These are phyloP conservation scores for Aspergillus sp. DNA, from an alignment of 2,329 filamentous ascomycete species.

Conservation along the genomic window DNA sequence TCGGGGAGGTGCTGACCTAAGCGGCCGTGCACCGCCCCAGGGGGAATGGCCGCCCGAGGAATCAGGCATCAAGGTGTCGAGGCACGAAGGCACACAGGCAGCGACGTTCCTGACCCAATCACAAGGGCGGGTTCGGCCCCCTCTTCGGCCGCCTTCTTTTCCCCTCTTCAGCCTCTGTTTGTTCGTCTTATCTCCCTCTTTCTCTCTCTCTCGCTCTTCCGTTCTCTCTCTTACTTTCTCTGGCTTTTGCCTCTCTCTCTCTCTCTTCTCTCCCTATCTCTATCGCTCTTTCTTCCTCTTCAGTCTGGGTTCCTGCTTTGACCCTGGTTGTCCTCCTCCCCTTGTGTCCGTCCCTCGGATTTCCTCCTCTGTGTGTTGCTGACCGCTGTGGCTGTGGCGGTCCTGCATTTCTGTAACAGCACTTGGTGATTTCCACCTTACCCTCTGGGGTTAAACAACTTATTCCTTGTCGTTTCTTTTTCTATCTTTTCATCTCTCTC, in stretches of 20 bases:
- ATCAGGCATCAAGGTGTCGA: conserved; percentile 1
- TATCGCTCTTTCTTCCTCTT: neutral
- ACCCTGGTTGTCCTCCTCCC: conserved; percentile 9
- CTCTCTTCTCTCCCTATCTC: conserved; percentile 11
- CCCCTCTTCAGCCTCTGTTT: conserved; percentile 19
- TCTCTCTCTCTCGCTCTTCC: conserved; percentile 4
- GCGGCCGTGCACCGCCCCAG: conserved; percentile 9
- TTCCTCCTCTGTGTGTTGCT: conserved; percentile 13
- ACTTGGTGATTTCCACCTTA: conserved; percentile 3
- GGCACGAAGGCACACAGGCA: conserved; percentile 5
- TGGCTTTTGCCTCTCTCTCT: conserved; percentile 4
- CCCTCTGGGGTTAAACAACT: conserved; percentile 2
- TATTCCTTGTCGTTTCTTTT: conserved; percentile 7
- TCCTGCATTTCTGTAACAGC: conserved; percentile 21
- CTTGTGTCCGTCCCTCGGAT: neutral
- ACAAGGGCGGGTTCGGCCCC: conserved; percentile 1
- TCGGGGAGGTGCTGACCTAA: neutral
- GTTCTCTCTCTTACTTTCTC: conserved; percentile 15
- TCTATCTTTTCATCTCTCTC: conserved; percentile 10
- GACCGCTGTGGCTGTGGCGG: conserved; percentile 29
- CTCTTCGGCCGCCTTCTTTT: conserved; percentile 10
- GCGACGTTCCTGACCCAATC: conserved; percentile 19
- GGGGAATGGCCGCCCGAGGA: neutral
- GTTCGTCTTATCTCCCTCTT: conserved; percentile 16
- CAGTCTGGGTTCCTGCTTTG: conserved; percentile 1